Base-by-base conservation (phyloP, 2,329 filamentous ascomycete genomes). In the Arthrobotrys sphaeroides region DNA sequence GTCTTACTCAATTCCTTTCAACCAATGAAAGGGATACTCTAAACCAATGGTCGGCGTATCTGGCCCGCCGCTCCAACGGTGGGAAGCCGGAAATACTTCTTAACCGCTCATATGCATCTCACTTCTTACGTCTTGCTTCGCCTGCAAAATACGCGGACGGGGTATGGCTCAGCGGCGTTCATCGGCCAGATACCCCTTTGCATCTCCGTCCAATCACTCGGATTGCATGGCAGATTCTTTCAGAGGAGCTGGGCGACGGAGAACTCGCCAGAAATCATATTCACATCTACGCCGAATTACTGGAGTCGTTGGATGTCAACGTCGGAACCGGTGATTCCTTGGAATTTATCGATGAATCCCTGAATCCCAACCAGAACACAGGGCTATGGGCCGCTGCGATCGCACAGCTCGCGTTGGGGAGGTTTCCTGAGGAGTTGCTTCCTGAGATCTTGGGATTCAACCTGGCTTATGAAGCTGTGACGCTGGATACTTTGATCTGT, bases 381-480 rank as follows among this genome's bases (percentile, higher is more conserved):
- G 74, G 73, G 5, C 77, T 80, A 5, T 86, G 85, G 85, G 83
- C 83, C 79, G 81, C 84, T 0, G 84, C 83, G 4, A 78, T 85
- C 3, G 81, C 82, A 1, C 85, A 87, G 62, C 76, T 86, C 2
- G 80, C 84, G 2, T 81, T 87, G 7, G 86, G 84, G 0, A 80
- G 86, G 0, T 86, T 85, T 38, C 84, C 84, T 0, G 77, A 84
- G 36, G 83, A 86, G 5, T 85, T 86, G 74, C 74, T 87, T 1
- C 85, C 85, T 0, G 85, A 87, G 78, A 84, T 85, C 2, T 79
- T 87, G 2, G 85, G 85, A 0, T 86, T 86, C 78, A 87, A 86
- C 77, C 81, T 87, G 80, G 83, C 84, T 24, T 86, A 83, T 64
- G 85, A 87, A 77, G 78, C 79, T 26, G 60, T 85, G 12, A 81